phyloP scores from a whole-genome alignment of 2,329 filamentous ascomycete genomes.

The Zasmidium cellare region DNA sequence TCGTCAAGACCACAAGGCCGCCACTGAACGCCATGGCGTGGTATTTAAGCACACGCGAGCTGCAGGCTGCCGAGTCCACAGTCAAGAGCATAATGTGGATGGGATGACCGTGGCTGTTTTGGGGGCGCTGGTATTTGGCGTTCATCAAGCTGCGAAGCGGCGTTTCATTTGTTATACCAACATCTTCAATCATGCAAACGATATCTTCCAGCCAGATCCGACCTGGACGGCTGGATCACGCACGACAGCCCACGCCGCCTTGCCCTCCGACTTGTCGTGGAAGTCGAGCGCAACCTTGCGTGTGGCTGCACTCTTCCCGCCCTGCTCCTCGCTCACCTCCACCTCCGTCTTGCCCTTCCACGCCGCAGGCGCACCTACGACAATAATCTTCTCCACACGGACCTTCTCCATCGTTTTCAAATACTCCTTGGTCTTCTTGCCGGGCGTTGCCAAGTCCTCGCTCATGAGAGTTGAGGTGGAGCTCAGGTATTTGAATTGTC shows the following conservation, averaged over 20 bases:
- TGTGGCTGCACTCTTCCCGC: constrained; percentile 42
- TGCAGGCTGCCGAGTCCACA: background rate
- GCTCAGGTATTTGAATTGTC: constrained; percentile 67
- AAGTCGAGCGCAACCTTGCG: constrained; percentile 61
- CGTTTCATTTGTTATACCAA: background rate
- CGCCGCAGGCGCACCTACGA: constrained; percentile 73
- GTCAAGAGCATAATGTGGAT: no score
- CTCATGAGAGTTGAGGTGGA: constrained; percentile 62
- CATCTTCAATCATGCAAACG: constrained; percentile 42
- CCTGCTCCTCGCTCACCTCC: constrained; percentile 62
- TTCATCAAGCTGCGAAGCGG: no score
- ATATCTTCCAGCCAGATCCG: constrained; percentile 64
- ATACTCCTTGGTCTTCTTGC: constrained; percentile 69
- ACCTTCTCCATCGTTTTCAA: constrained; percentile 77
- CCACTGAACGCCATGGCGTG: background rate
- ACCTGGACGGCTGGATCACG: constrained; percentile 64
- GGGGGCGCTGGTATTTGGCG: background rate
- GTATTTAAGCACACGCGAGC: no score
- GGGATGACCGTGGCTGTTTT: background rate
- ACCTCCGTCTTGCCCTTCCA: constrained; percentile 69
- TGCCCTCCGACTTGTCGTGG: constrained; percentile 51
- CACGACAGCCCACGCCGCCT: constrained; percentile 64
- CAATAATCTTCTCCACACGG: constrained; percentile 76
- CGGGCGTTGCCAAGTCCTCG: constrained; percentile 62
- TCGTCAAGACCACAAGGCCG: background rate